These are phyloP conservation scores for Amanita rimosa DNA, from an alignment of 768 basidiomycete species.

Conservation along the genomic window DNA sequence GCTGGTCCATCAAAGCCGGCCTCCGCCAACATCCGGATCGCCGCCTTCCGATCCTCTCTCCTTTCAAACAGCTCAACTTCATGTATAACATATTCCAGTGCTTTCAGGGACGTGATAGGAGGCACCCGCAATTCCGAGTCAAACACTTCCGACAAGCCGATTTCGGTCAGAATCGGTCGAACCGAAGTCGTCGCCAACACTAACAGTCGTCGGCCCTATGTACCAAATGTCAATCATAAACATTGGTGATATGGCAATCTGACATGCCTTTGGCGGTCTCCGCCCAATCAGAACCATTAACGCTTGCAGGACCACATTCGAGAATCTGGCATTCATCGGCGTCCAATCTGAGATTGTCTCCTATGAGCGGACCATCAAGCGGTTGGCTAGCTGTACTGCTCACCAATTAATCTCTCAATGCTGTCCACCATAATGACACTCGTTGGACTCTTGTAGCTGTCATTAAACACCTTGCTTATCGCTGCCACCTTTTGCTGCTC, in stretches of 20 bases:
- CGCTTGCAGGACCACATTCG: constrained; percentile 86
- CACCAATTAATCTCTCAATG: constrained; percentile 86
- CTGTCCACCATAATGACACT: constrained; percentile 96
- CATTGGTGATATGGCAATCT: background rate
- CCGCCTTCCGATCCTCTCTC: constrained; percentile 39
- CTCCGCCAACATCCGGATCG: constrained; percentile 56
- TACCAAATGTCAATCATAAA: constrained; percentile 3
- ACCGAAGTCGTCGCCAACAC: constrained; percentile 90
- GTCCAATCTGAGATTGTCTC: constrained; percentile 86
- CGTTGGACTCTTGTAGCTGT: constrained; percentile 94
- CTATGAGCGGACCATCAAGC: background rate
- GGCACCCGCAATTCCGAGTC: constrained; percentile 81
- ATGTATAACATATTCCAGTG: constrained; percentile 67
- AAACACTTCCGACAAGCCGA: constrained; percentile 84
- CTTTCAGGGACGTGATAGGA: constrained; percentile 58
- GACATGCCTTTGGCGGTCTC: constrained; percentile 82
- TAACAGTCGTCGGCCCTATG: constrained; percentile 80
- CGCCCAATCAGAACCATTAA: constrained; percentile 81
- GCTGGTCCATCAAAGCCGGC: constrained; percentile 56
- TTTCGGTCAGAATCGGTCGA: constrained; percentile 73
- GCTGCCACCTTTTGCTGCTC: constrained; percentile 86
- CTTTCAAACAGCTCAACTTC: constrained; percentile 71
- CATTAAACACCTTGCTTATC: constrained; percentile 86
- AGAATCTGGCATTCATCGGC: constrained; percentile 93
- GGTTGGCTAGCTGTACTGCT: constrained; percentile 11